Evolutionary conservation across 441 rosid genomes (phyloP), one percentile per base, ranked within the genome.

Genomic region (Populus tomentosa): DNA sequence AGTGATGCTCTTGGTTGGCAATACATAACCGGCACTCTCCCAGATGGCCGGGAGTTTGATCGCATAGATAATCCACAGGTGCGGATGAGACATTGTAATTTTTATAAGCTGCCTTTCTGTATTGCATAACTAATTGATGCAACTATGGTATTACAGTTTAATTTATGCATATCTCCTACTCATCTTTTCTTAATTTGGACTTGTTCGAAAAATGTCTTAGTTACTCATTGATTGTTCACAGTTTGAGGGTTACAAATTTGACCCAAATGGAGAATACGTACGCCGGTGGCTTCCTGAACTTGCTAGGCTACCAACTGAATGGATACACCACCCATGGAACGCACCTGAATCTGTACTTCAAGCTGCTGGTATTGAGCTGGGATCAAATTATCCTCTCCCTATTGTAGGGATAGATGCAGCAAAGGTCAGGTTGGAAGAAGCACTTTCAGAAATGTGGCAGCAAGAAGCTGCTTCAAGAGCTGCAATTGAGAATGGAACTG

Each of bases 291-390:
- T 94, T 78, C 98, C 98, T 13, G 98, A 95, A 73, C 97, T 95
- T 76, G 88, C 98, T 3, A 91, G 99, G 79, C 91, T 95, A 69
- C 98, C 98, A n/a, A 94, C 98, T n/a, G 98, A 95, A 78, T 95
- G 98, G 99, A 94, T 95, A 79, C 98, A 95, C 83, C 99, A 95
- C 78, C 99, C 99, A 0, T 95, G 99, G 99, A 90, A 92, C 74
- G 94, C 99, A 64, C 98, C 99, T 73, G 94, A 89, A 72, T 86
- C 90, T 6, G 93, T 95, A 8, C 97, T 94, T 75, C 94, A 91
- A 82, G 98, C 97, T 75, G 98, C 97, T 65, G 99, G 98, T 76
- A 89, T 95, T 23, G 98, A 95, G 87, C 95, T 94, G 5, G 98
- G 98, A 67, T 95, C 98, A 68, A 95, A 94, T 81, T 95, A 94